These are phyloP conservation scores for Pezicula carpinea DNA, from an alignment of 2,329 filamentous ascomycete genomes.

Conservation along the genomic window DNA sequence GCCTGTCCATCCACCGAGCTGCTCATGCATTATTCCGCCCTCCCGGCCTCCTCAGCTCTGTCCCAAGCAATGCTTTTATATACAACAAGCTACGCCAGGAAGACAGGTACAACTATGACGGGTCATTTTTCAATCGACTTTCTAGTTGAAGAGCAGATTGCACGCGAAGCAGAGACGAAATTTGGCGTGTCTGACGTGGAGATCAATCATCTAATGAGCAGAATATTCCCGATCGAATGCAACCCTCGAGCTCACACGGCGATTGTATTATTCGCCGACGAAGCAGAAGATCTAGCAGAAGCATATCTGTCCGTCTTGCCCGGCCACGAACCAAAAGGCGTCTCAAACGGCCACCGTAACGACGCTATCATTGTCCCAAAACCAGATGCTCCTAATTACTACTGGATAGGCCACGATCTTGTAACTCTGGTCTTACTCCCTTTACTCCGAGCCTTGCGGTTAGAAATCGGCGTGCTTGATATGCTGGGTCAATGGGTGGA, in stretches of 20 bases:
- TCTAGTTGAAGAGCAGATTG: slow-evolving; percentile 46
- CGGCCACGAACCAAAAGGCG: slow-evolving; percentile 8
- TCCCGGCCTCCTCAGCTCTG: slow-evolving; percentile 50
- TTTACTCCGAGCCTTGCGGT: slow-evolving; percentile 27
- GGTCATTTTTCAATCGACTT: slow-evolving; percentile 73
- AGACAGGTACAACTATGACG: slow-evolving; percentile 48
- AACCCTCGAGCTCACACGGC: slow-evolving; percentile 68
- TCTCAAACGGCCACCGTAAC: slow-evolving; percentile 6
- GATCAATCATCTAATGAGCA: slow-evolving; percentile 27
- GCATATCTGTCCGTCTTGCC: slow-evolving; percentile 48
- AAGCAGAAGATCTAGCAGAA: slow-evolving; percentile 37
- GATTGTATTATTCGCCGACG: slow-evolving; percentile 51
- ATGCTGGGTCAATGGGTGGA: slow-evolving; percentile 19
- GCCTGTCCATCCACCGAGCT: slow-evolving; percentile 60
- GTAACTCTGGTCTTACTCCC: slow-evolving; percentile 47
- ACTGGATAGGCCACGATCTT: slow-evolving; percentile 67
- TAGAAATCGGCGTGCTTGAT: slow-evolving; percentile 18
- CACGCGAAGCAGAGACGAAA: slow-evolving; percentile 1
- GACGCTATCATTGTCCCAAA: slow-evolving; percentile 16
- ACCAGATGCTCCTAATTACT: slow-evolving; percentile 37
- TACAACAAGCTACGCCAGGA: slow-evolving; percentile 51
- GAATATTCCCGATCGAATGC: slow-evolving; percentile 64
- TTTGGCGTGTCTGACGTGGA: slow-evolving; percentile 1
- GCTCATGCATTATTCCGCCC: slow-evolving; percentile 61
- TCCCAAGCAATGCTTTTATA: slow-evolving; percentile 59